A percentile compares a stretch with the other conserved stretches of the same genome.
phyloP scores from a whole-genome alignment of 768 basidiomycete species.

The Naganishia vaughanmartiniae region DNA sequence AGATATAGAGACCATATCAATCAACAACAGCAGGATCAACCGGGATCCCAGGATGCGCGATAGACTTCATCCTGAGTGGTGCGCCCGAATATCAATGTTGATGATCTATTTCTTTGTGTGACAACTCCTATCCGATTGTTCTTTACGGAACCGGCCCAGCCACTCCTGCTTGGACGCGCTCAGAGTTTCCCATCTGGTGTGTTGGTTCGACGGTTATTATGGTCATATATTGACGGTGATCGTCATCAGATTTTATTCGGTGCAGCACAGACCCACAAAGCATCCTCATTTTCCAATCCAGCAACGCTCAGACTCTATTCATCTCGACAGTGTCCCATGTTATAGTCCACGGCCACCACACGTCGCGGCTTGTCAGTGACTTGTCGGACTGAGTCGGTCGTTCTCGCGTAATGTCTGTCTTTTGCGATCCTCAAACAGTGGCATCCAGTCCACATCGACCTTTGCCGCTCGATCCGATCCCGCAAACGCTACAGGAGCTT shows the following conservation, averaged over 20 bases:
- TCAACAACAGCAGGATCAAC: too few species aligned
- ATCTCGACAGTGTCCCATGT: slow-evolving; percentile 7
- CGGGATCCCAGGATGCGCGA: neutral
- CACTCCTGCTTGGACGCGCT: slow-evolving; percentile 20
- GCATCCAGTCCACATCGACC: slow-evolving; percentile 8
- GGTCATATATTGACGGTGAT: neutral
- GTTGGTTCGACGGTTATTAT: neutral
- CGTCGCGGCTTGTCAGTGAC: neutral
- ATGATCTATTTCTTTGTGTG: slow-evolving; percentile 18
- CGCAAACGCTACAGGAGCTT: slow-evolving; percentile 17
- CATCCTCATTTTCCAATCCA: neutral
- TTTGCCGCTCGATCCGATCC: slow-evolving; percentile 16
- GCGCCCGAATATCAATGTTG: neutral
- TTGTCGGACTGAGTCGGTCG: neutral
- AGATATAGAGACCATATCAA: too few species aligned
- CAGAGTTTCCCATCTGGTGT: neutral
- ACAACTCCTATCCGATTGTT: slow-evolving; percentile 23
- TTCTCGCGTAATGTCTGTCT: slow-evolving; percentile 1
- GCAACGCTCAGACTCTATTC: neutral
- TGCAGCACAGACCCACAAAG: neutral
- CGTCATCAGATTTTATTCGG: neutral
- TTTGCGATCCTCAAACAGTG: neutral
- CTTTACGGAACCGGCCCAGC: slow-evolving; percentile 18
- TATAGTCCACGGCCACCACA: neutral
- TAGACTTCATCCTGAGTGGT: neutral